Evolutionary conservation across 768 basidiomycete genomes (phyloP).

Genomic region (Xerocomellus chrysenteron): DNA sequence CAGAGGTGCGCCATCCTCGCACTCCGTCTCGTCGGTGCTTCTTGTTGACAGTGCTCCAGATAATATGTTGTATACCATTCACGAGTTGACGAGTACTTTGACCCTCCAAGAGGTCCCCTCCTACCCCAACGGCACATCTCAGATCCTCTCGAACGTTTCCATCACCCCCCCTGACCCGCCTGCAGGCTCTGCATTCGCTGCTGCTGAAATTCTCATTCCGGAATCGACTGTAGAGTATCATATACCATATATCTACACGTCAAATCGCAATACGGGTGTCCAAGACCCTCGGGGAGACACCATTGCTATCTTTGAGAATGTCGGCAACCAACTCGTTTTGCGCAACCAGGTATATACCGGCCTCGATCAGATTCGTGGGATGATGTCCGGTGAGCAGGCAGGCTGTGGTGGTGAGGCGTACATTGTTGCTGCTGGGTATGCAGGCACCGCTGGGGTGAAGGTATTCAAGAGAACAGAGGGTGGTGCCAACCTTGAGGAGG

Average conservation of each 20-base stretch:
- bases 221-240: slow-evolving; percentile 45
- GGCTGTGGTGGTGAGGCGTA: slow-evolving; percentile 49
- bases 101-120: slow-evolving; percentile 51
- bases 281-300: slow-evolving; percentile 57
- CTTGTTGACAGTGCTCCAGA: slow-evolving; percentile 33
- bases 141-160: slow-evolving; percentile 49
- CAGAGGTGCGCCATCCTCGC: slow-evolving; percentile 24
- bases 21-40: background rate
- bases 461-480: slow-evolving; percentile 55
- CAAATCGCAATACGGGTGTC: slow-evolving; percentile 61
- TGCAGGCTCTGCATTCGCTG: slow-evolving; percentile 43
- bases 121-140: slow-evolving; percentile 49
- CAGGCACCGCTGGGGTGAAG: slow-evolving; percentile 53
- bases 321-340: slow-evolving; percentile 39
- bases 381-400: slow-evolving; percentile 50
- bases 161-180: slow-evolving; percentile 46
- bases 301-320: slow-evolving; percentile 58
- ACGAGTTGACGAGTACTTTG: slow-evolving; percentile 57
- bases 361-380: slow-evolving; percentile 61
- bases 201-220: slow-evolving; percentile 65
- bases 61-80: slow-evolving; percentile 49
- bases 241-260: slow-evolving; percentile 58
- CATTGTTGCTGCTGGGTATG: slow-evolving; percentile 54
- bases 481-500: slow-evolving; percentile 50
- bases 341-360: slow-evolving; percentile 61